A percentile compares a stretch with the other conserved stretches of the same genome.
phyloP scores from a whole-genome alignment of 176 grass and related monocot species.

The Puccinellia tenuiflora region DNA sequence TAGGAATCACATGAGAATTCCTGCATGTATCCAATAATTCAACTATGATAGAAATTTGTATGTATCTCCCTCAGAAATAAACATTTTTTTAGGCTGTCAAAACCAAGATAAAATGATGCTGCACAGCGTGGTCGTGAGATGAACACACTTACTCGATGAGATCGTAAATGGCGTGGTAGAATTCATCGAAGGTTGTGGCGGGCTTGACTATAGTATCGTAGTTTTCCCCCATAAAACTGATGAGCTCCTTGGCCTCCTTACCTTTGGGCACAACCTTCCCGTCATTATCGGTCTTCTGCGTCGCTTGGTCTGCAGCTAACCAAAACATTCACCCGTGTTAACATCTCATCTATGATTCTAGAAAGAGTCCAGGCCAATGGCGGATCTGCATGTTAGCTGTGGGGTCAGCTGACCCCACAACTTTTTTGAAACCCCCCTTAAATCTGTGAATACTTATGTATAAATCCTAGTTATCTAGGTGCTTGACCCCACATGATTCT shows the following conservation, averaged over 20 bases:
- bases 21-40: not conserved
- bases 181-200: not conserved
- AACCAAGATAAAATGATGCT: not conserved
- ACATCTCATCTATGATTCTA: not conserved
- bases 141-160: slow-evolving; percentile 55
- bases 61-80: not conserved
- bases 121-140: not conserved
- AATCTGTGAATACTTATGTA: too few relatives aligned
- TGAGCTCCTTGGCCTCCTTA: not conserved
- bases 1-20: not conserved
- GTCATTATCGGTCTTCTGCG: not conserved
- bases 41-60: not conserved
- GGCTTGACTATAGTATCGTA: not conserved
- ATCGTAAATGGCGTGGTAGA: slow-evolving; percentile 58
- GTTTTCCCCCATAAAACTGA: not conserved
- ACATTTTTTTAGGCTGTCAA: not conserved
- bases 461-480: too few relatives aligned
- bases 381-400: too few relatives aligned
- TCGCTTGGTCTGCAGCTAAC: not conserved
- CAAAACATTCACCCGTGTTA: not conserved
- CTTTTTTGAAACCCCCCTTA: too few relatives aligned
- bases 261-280: not conserved
- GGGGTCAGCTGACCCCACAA: too few relatives aligned
- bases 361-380: too few relatives aligned
- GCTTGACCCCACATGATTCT: too few relatives aligned